Percentiles rank a stretch among this genome's conserved stretches.
Conservation (phyloP, 139 green algal genomes). For the Ettlia oleoabundans region DNA sequence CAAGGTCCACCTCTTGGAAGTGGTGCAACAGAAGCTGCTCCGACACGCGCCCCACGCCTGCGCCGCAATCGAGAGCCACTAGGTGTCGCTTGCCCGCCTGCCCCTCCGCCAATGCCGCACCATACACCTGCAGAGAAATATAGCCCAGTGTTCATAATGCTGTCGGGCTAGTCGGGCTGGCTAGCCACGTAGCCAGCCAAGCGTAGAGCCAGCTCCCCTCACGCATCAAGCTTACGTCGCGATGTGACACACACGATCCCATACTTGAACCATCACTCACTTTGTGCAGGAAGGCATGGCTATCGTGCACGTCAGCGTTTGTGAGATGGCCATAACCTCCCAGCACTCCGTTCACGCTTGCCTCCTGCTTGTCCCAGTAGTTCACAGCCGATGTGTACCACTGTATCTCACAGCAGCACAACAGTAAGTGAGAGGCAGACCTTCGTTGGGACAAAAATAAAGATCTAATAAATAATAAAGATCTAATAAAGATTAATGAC, state of each 20-base stretch:
- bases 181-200: too few species aligned
- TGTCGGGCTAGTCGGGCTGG: too few species aligned
- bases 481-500: too few species aligned
- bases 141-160: not conserved
- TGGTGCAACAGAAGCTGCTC: slow-evolving; percentile 86
- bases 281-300: slow-evolving; percentile 71
- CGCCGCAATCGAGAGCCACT: slow-evolving; percentile 86
- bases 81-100: slow-evolving; percentile 47
- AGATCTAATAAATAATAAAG: too few species aligned
- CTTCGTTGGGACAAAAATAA: too few species aligned
- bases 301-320: slow-evolving; percentile 80
- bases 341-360: slow-evolving; percentile 80
- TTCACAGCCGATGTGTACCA: too few species aligned
- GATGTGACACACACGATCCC: not conserved
- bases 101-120: slow-evolving; percentile 58
- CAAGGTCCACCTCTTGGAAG: slow-evolving; percentile 90
- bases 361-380: slow-evolving; percentile 63
- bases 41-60: slow-evolving; percentile 90
- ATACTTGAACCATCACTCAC: slow-evolving; percentile 29
- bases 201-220: too few species aligned
- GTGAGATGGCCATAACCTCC: slow-evolving; percentile 86
- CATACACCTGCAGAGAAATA: slow-evolving; percentile 48
- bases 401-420: too few species aligned
- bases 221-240: too few species aligned
- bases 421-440: too few species aligned